Base-by-base conservation (phyloP, 345 rosid genomes). In the Salix purpurea region DNA sequence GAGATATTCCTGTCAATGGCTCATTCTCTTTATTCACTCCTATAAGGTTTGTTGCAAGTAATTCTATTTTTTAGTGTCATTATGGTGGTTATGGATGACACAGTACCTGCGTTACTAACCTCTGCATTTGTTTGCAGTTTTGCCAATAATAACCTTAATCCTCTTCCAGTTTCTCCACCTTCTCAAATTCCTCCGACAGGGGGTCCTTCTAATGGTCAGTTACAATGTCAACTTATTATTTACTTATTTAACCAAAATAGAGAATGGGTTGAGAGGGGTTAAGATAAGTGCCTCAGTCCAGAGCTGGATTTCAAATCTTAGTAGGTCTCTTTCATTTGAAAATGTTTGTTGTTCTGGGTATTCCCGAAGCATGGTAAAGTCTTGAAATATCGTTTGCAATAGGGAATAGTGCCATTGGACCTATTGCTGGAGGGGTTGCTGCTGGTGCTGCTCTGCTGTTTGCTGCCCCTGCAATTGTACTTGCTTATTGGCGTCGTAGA, bases 371-470 rank as follows among this genome's bases (percentile, higher is more conserved):
- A 9, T 56, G 37, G 30, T 56, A 23, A 72, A 58, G 30, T 62
- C 46, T 26, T 80, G 66, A 46, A 37, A 74, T 73, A 15, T 79
- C 44, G 50, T 84, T 64, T 71, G 54, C 61, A 79, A 76, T 75
- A 96, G 98, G 89, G 82, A 79, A 78, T 67, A 86, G 82, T 81
- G 85, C 81, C 46, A 95, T 91, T 77, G 97, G 96, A 80, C 88
- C 93, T 76, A 96, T 93, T 80, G 98, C 97, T 32, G 98, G 98
- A 42, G 99, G 99, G 71, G 99, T 96, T 74, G 98, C 97, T 80
- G 98, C 98, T 58, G 98, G 97, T 71, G 97, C 98, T 82, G 96
- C 96, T 67, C 85, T 96, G 84, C 84, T 96, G 74, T 93, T 96
- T 84, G 98, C 98, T 64, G 94, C 87, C 60, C 98, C 98, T 32